Conservation (phyloP, 2,329 filamentous ascomycete species). For the Aspergillus uvarum region DNA sequence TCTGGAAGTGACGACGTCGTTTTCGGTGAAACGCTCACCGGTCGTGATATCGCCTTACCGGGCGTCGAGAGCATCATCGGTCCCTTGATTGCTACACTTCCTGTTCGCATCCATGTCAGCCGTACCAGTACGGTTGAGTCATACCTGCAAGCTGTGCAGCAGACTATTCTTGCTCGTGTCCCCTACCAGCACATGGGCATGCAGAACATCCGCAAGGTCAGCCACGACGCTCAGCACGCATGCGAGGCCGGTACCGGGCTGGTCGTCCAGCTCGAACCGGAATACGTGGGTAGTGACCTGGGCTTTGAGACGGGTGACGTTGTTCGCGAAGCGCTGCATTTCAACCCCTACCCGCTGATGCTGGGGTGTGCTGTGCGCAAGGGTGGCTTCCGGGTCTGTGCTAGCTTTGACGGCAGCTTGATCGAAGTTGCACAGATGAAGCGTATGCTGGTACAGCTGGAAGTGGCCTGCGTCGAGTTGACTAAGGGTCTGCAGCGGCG, state of each 20-base stretch:
- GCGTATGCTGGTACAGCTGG: slow-evolving; percentile 38
- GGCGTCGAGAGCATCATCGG: slow-evolving; percentile 52
- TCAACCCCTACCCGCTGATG: slow-evolving; percentile 53
- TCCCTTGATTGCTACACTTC: slow-evolving; percentile 51
- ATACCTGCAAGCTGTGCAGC: slow-evolving; percentile 33
- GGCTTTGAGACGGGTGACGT: slow-evolving; percentile 39
- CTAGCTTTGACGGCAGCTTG: slow-evolving; percentile 45
- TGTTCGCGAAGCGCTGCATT: slow-evolving; percentile 40
- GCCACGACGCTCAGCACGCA: slow-evolving; percentile 39
- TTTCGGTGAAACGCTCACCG: slow-evolving; percentile 53
- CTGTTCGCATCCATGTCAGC: slow-evolving; percentile 44
- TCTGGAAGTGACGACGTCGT: slow-evolving; percentile 48
- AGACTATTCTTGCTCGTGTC: slow-evolving; percentile 38
- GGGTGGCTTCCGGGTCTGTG: slow-evolving; percentile 45
- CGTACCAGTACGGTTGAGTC: slow-evolving; percentile 27
- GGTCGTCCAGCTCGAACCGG: slow-evolving; percentile 42
- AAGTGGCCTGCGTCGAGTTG: slow-evolving; percentile 30
- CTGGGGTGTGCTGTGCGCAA: slow-evolving; percentile 47
- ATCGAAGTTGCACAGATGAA: slow-evolving; percentile 40
- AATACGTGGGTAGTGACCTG: slow-evolving; percentile 38
- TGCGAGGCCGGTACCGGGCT: slow-evolving; percentile 38
- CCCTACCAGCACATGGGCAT: slow-evolving; percentile 52
- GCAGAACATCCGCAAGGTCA: slow-evolving; percentile 49
- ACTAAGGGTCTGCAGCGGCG: slow-evolving; percentile 26
- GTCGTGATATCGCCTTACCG: slow-evolving; percentile 46